Evolutionary conservation across 225 moss, liverwort and hornwort genomes (phyloP), one percentile per base, ranked within the genome.

Genomic region (Sphagnum contortum): DNA sequence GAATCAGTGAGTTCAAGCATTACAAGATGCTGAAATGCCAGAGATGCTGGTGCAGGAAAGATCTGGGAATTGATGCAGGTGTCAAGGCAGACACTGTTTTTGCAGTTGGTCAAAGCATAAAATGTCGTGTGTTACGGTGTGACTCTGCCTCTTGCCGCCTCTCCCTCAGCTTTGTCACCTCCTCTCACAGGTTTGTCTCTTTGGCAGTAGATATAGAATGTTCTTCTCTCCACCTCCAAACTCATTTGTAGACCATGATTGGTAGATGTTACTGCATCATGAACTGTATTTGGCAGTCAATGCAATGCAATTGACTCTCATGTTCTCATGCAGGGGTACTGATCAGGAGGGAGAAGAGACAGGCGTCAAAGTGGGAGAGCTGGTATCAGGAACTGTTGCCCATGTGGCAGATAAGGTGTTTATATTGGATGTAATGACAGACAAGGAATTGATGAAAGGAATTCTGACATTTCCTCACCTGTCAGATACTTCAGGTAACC

Each of bases 51-150:
- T 29, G 29, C 92, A 96, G 92, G 64, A 83, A 87, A 5, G 87
- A 87, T 74, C 83, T 96, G 64, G 88, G 90, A 47, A 72, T 90
- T 59, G 74, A 74, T 65, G 76, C 70, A 50, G 92, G 80, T 66
- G 76, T 80, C 47, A 81, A 71, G 60, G 82, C 85, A 64, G 79
- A 79, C 56, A 79, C 77, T 48, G 77, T 84, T 61, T 99, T 81
- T 66, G 87, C 88, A 68, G 76, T 84, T 64, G 93, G 93, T 45
- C 91, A 99, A 67, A 67, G 81, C 66, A 75, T 99, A 29, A 99
- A 93, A 74, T 99, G 98, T 63, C 88, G 93, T 55, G 87, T 99
- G 52, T 66, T 99, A 66, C 79, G 82, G 56, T 79, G 85, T 55
- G 79, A 91, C 80, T 71, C 93, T 75, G 75, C 76, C 48, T 63